Evolutionary conservation across 139 green algal genomes (phyloP).

Genomic region (Volvox reticuliferus): DNA sequence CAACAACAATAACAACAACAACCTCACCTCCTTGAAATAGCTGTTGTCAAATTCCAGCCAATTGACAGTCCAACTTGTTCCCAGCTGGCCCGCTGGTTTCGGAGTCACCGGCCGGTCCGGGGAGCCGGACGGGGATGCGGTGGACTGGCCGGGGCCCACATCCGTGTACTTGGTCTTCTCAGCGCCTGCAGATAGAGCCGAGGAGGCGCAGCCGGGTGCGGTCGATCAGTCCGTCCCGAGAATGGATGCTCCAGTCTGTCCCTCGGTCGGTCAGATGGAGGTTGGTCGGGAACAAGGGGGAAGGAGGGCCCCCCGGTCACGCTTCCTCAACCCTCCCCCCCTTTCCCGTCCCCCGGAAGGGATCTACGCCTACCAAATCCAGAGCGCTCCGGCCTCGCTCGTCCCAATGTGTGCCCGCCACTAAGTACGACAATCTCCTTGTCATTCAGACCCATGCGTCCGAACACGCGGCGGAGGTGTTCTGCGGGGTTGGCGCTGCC

Average conservation of each 20-base stretch:
- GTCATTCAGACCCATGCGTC: conserved; percentile 89
- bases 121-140: conserved; percentile 38
- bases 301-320: too few relatives aligned
- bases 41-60: conserved; percentile 96
- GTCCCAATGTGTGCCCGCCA: conserved; percentile 85
- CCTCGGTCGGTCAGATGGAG: too few relatives aligned
- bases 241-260: too few relatives aligned
- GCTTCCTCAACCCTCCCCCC: not conserved
- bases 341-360: not conserved
- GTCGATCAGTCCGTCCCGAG: too few relatives aligned
- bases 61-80: conserved; percentile 88
- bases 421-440: conserved; percentile 91
- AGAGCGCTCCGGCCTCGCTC: conserved; percentile 79
- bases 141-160: conserved; percentile 81
- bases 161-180: conserved; percentile 87
- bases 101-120: conserved; percentile 26
- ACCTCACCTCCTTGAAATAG: conserved; percentile 45
- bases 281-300: too few relatives aligned
- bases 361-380: conserved; percentile 78
- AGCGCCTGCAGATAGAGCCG: conserved; percentile 56
- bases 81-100: conserved; percentile 44
- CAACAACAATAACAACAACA: too few relatives aligned
- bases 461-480: conserved; percentile 89
- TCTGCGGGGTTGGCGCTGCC: conserved; percentile 55
- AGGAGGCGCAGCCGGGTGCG: too few relatives aligned